Base-by-base conservation (phyloP, 768 basidiomycete species). In the Tubosaeta sp. region DNA sequence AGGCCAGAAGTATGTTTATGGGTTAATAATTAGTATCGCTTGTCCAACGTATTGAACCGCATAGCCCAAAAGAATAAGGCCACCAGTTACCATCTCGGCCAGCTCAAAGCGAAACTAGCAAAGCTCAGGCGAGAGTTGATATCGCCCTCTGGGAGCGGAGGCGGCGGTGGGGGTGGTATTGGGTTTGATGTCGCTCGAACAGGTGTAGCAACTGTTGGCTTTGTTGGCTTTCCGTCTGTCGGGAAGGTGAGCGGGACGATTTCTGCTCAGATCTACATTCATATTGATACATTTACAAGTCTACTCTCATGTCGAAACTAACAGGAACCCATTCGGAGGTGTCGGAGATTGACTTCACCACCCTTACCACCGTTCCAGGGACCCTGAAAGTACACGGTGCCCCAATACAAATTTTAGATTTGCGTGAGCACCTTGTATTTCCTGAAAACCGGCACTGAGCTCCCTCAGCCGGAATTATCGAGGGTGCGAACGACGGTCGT, bases 101-200 rank as follows among this genome's bases (percentile, higher is more conserved):
- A 95, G 74, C 85, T 97, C 68, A 97, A 97, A 71, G 95, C 97
- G 51, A 99, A 99, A 70, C 85, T 99, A 48, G 97, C 97, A 46
- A 99, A 99, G 69, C 86, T 98, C 43, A 81, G 92, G 56, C 83
- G 97, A 52, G 97, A 99, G 67, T 83, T 99, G 50, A 93, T 99
- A 60, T 77, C 82, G 10, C 85, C 89, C 0, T 75, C 87, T 5
- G 70, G 78, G 17, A 79, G 91, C 19, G 86, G 91, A 10, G 95
- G 95, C 0, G 94, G 95, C 0, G 93, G 90, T 0, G 85, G 22
- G 22, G 22, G 80, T 1, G 95, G 95, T 27, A 59, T 92, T 11
- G 97, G 97, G 39, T 99, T 99, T 75, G 97, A 99, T 79, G 97
- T 99, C 34, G 95, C 95, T 38, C 81, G 93, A 68, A 99, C 97